A percentile compares a stretch with the other conserved stretches of the same genome.
These are phyloP conservation scores for Lepiota venenata DNA, from an alignment of 768 basidiomycete species.

Conservation along the genomic window DNA sequence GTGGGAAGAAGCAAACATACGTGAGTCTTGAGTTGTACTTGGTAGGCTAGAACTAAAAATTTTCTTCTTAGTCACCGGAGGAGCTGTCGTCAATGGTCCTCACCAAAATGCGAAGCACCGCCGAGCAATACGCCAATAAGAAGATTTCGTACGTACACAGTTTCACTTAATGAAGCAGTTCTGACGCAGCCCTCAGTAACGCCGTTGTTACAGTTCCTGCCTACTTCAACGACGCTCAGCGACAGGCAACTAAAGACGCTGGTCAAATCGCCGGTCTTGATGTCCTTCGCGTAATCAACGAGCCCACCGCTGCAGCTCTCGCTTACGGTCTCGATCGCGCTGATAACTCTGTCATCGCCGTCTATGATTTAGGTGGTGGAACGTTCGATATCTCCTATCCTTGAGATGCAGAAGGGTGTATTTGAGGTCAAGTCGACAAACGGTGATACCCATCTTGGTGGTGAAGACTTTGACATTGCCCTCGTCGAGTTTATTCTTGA, in stretches of 20 bases:
- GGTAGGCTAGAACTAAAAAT: constrained; percentile 6
- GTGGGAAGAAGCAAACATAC: constrained; percentile 76
- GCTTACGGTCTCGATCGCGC: constrained; percentile 95
- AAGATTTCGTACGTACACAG: constrained; percentile 77
- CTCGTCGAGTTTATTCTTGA: constrained; percentile 83
- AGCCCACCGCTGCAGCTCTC: constrained; percentile 97
- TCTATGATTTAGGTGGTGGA: constrained; percentile 97
- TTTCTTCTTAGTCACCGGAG: constrained; percentile 62
- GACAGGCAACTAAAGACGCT: constrained; percentile 97
- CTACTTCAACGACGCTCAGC: constrained; percentile 99
- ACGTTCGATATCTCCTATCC: constrained; percentile 99
- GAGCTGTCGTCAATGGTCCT: constrained; percentile 88
- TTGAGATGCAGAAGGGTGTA: constrained; percentile 99
- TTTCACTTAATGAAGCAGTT: neutral
- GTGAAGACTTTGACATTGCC: constrained; percentile 93
- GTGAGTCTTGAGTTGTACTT: constrained; percentile 40
- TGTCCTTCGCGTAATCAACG: constrained; percentile 97
- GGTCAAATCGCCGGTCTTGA: constrained; percentile 97
- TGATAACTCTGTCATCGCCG: constrained; percentile 86
- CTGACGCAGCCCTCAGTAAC: constrained; percentile 43
- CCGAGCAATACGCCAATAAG: constrained; percentile 90
- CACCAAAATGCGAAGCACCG: constrained; percentile 94
- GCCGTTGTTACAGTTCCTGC: constrained; percentile 96
- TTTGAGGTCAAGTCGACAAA: constrained; percentile 99
- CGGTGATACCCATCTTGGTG: constrained; percentile 96